phyloP scores from a whole-genome alignment of 306 rosid genomes.

The Cajanus cajan region DNA sequence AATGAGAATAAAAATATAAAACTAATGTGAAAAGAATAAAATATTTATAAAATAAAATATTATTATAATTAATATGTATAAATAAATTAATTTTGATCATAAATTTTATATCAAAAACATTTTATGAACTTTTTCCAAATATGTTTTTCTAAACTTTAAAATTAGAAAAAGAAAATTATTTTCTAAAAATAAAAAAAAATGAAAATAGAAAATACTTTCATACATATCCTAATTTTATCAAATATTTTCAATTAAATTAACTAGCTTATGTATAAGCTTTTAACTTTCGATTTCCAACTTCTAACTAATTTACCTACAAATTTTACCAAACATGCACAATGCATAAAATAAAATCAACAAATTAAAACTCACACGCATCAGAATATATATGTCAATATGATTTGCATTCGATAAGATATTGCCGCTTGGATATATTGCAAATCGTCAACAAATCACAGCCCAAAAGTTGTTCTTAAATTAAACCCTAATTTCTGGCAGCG shows the following conservation, averaged over 20 bases:
- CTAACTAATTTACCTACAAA: background rate
- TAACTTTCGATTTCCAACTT: background rate
- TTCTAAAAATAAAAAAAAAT: too few relatives aligned
- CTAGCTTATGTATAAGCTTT: background rate
- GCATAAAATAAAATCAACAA: too few relatives aligned
- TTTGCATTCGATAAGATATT: background rate
- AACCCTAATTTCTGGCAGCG: background rate
- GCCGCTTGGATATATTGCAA: background rate
- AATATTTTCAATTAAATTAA: background rate
- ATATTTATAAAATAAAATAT: too few relatives aligned
- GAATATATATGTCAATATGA: background rate
- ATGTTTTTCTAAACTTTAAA: too few relatives aligned
- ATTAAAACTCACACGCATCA: background rate
- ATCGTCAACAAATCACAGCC: slow-evolving; percentile 6
- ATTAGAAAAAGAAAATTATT: too few relatives aligned
- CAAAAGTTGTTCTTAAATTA: background rate
- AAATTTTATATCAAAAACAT: too few relatives aligned
- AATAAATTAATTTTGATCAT: too few relatives aligned
- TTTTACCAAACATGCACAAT: background rate
- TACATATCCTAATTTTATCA: background rate
- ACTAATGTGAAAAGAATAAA: too few relatives aligned
- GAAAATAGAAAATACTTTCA: too few relatives aligned
- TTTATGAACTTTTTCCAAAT: too few relatives aligned
- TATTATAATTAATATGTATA: too few relatives aligned
- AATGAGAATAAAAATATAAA: too few relatives aligned